Base-by-base conservation (phyloP, 1,139 yeast species). In the Geotrichum macrosporum region DNA sequence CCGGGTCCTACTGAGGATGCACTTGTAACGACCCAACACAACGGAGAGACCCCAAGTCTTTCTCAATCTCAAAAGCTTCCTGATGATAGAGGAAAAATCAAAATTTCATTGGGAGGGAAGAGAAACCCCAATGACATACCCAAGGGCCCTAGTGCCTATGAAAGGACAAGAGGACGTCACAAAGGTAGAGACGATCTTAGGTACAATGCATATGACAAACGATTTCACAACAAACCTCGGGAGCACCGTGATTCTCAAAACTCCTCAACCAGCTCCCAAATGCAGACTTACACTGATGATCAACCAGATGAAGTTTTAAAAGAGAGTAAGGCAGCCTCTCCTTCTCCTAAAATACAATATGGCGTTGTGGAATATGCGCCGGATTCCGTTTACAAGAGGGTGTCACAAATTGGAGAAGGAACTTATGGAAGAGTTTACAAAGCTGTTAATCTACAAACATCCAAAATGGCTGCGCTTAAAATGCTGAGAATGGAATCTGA, bases 361-460 rank as follows among this genome's bases (percentile, higher is more conserved):
- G 48, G 47, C 6, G 38, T 39, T 19, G 39, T 42, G 15, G 50
- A 44, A 35, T 35, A 43, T 22, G 41, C 58, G 19, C 30, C 52
- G 3, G 48, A 51, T 5, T 59, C 69, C 6, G 60, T 70, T n/a
- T 71, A 66, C 53, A 71, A 71, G 36, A 60, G 74, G 13, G 66
- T 71, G 2, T 60, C 67, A 18, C 84, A 80, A 60, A 84, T 81
- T 52, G 88, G 94, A 20, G 94, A 84, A 65, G 94, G 94, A 3
- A 87, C 94, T 0, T 84, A 84, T 60, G 88, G 94, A 10, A 75
- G 81, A 47, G 94, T 84, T 8, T 83, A 80, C 69, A 83, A 86
- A 67, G 94, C 94, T 0, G 70, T 70, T 46, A 84, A 87, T 60
- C 67, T 68, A 13, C 70, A 77, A n/a, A 86, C 96, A 0, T 73